phyloP scores from a whole-genome alignment of 1,284 basidiomycete species.

The Athelia psychrophila region DNA sequence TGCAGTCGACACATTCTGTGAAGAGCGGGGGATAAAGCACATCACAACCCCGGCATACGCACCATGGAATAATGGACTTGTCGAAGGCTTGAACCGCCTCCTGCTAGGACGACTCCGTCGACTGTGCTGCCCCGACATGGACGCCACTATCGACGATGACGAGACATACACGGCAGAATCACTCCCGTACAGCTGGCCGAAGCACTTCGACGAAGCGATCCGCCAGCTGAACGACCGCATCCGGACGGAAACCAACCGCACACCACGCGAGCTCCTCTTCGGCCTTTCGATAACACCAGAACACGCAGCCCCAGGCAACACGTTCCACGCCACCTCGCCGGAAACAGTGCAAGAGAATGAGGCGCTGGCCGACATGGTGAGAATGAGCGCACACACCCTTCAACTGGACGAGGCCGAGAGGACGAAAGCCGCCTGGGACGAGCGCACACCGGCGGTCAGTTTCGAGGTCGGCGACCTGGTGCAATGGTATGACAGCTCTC shows the following conservation, averaged over 20 bases:
- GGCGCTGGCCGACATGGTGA: no score
- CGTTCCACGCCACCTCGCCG: no score
- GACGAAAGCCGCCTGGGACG: background rate
- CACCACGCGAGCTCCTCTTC: background rate
- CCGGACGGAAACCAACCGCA: background rate
- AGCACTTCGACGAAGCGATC: background rate
- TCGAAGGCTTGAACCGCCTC: conserved; percentile 8
- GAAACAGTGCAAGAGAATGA: no score
- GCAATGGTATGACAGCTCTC: conserved; percentile 3
- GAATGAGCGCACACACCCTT: no score
- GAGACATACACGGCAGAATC: background rate
- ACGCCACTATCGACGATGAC: background rate
- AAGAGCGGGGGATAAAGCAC: conserved; percentile 1
- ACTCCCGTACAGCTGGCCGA: background rate
- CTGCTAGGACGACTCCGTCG: conserved; percentile 5
- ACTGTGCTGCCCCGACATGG: conserved; percentile 4
- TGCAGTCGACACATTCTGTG: conserved; percentile 5
- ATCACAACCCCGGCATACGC: conserved; percentile 9
- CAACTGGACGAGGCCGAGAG: background rate
- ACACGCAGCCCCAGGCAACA: no score
- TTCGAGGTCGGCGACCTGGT: conserved; percentile 4
- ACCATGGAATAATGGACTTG: conserved; percentile 12
- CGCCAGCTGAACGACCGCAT: background rate
- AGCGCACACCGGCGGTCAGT: background rate
- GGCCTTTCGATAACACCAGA: background rate